Evolutionary conservation across 768 basidiomycete species (phyloP), one percentile per base, ranked within the genome.

Genomic region (Sporobolomyces phaffii): DNA sequence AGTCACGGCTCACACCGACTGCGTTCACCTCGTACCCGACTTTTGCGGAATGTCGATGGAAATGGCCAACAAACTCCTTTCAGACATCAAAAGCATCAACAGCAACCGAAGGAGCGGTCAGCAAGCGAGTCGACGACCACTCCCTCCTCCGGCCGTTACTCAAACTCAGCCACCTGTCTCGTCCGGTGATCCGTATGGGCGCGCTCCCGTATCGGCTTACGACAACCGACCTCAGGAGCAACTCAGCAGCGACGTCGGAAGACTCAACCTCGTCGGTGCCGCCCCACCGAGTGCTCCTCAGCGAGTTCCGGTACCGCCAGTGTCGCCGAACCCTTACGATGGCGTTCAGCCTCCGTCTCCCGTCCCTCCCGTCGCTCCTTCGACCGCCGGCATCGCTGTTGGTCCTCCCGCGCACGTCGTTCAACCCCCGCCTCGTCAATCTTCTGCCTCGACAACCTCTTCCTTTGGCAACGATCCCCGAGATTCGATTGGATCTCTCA

Each of bases 31-130:
- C 63, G 96, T 99, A 44, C 96, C 96, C 64, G 94, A 99, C 79
- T 98, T 99, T 79, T 99, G 96, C 75, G 96, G 96, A 47, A 97
- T 99, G 93, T 91, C 92, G 41, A 98, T 98, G 94, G 94, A 97
- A 79, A 94, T 90, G 41, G 94, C 96, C 52, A 97, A 97, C 77
- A 86, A 87, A 74, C 82, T 99, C 24, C 83, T 99, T 56, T 85
- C 87, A 56, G 88, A 92, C 77, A 87, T 90, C 84, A 93, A 97
- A 73, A 77, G 77, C 22, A 80, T 76, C 70, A 74, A 74, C 77
- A 83, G 82, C 73, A 79, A 68, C 17, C 75, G 73, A 6, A 58
- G 58, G 18, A 34, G 61, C 60, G 18, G 60, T 36, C 31, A n/a
- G 31, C 45, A 24, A n/a, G 31, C 54, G 31, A 36, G 36, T 6